Base-by-base conservation (phyloP, 2,329 filamentous ascomycete genomes). In the Akanthomyces dipterigenus region DNA sequence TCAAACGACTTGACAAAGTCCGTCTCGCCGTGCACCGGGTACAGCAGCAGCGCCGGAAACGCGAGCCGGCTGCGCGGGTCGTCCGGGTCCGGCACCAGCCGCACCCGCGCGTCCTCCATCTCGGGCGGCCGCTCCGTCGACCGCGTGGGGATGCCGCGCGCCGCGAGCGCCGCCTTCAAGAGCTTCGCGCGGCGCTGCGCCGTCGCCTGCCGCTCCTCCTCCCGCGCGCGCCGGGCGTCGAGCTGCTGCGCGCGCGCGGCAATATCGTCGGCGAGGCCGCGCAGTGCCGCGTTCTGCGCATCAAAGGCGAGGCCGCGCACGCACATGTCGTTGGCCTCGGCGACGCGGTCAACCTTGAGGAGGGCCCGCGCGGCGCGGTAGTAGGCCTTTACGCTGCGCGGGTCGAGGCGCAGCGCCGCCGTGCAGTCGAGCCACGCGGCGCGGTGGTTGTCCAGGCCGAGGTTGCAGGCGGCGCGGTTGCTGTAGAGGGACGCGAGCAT, bases 1-100 rank as follows among this genome's bases (percentile, higher is more conserved):
- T 82, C 81, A 68, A 96, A 95, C 0, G 85, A 84, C 77, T 96
- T 96, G 75, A 99, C 83, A 68, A 99, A 95, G 73, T 99, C 95
- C 1, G 86, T 89, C 78, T 98, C 87, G 51, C 88, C 80, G 64
- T 91, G 82, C 65, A 88, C 78, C 5, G 95, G 93, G 73, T 99
- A 99, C 61, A 99, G 79, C 60, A 99, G 77, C 63, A 98, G 81
- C 0, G 88, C 82, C 0, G 95, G 95, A 69, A 97, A 90, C 3
- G 80, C 80, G 1, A 99, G 80, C 0, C 81, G 80, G 66, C 88
- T 92, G 26, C 81, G 81, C 5, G 90, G 85, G 65, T 95, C 89
- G 28, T 90, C 78, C 20, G 89, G 83, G 69, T 96, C 87, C 2
- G 87, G 88, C 11, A 83, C 81, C 6, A 98, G 83, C 60, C 79